These are phyloP conservation scores for Aspergillus heteromorphus DNA, from an alignment of 495 filamentous ascomycete genomes.

Conservation along the genomic window DNA sequence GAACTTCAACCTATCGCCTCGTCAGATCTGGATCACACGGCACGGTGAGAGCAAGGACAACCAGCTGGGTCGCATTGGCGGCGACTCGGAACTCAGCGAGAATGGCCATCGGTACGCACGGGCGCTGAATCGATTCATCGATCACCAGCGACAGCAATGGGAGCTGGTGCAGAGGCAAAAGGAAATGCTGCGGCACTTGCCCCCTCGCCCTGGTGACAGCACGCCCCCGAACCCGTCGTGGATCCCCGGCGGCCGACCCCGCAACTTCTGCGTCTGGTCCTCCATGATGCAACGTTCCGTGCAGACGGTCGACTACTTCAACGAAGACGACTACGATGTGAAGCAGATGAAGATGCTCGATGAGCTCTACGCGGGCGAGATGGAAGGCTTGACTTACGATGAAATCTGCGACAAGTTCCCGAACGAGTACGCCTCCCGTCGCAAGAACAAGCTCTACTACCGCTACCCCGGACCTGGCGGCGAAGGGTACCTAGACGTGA, in stretches of 20 bases:
- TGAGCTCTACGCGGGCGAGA: conserved; percentile 84
- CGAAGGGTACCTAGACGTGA: conserved; percentile 94
- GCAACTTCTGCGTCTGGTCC: conserved; percentile 98
- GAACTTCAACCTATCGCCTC: conserved; percentile 91
- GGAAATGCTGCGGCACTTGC: conserved; percentile 64
- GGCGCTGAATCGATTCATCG: conserved; percentile 71
- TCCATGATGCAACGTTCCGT: conserved; percentile 88
- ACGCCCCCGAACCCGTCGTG: conserved; percentile 93
- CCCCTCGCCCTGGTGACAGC: conserved; percentile 78
- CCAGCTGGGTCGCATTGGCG: conserved; percentile 71
- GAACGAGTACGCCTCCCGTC: conserved; percentile 71
- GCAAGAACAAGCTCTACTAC: conserved; percentile 81
- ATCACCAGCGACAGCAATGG: conserved; percentile 68
- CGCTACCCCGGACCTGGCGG: conserved; percentile 93
- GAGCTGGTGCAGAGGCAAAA: conserved; percentile 69
- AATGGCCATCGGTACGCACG: conserved; percentile 68
- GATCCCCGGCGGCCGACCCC: conserved; percentile 49
- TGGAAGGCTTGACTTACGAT: conserved; percentile 92
- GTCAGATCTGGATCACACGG: conserved; percentile 96
- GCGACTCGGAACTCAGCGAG: conserved; percentile 74
- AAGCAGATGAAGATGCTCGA: conserved; percentile 99
- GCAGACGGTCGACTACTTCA: conserved; percentile 79
- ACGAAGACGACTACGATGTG: conserved; percentile 94
- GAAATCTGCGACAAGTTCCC: conserved; percentile 71
- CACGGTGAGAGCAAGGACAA: conserved; percentile 87